phyloP scores from a whole-genome alignment of 805 yeast species.

The Saccharomycopsis microspora region DNA sequence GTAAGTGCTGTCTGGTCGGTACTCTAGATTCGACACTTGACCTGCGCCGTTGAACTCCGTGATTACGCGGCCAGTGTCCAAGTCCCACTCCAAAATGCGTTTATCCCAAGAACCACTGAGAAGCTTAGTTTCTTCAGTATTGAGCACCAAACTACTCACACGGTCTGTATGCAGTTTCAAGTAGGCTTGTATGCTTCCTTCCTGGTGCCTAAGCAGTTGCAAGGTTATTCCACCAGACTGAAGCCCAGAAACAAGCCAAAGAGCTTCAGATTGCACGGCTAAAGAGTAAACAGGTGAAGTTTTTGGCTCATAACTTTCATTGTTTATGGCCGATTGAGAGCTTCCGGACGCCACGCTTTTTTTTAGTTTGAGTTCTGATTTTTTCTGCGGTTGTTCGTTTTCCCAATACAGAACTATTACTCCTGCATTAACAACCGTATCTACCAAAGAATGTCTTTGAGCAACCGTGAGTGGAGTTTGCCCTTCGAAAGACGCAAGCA shows the following conservation, averaged over 20 bases:
- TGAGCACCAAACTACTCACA: conserved; percentile 60
- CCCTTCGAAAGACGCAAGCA: conserved; percentile 77
- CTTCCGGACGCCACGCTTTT: conserved; percentile 13
- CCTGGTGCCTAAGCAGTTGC: conserved; percentile 72
- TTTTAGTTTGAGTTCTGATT: conserved; percentile 25
- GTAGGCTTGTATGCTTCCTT: conserved; percentile 73
- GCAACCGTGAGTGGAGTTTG: conserved; percentile 80
- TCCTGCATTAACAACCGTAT: conserved; percentile 78
- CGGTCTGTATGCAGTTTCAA: conserved; percentile 63
- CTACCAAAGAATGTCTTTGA: conserved; percentile 82
- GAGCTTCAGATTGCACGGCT: conserved; percentile 72
- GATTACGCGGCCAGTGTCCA: conserved; percentile 52
- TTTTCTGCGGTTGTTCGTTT: conserved; percentile 76
- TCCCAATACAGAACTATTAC: conserved; percentile 85
- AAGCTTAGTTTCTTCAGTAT: conserved; percentile 47
- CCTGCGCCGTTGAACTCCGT: conserved; percentile 50
- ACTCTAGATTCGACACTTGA: conserved; percentile 68
- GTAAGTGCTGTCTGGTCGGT: conserved; percentile 47
- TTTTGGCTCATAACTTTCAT: conserved; percentile 36
- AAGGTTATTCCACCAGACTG: conserved; percentile 77
- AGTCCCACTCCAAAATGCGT: conserved; percentile 72
- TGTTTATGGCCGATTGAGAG: conserved; percentile 15
- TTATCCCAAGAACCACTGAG: conserved; percentile 91
- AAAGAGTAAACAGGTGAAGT: conserved; percentile 81
- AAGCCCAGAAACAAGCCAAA: conserved; percentile 79